Evolutionary conservation across 2,329 filamentous ascomycete genomes (phyloP), one percentile per base, ranked within the genome.

Genomic region (Ophiosphaerella korrae): DNA sequence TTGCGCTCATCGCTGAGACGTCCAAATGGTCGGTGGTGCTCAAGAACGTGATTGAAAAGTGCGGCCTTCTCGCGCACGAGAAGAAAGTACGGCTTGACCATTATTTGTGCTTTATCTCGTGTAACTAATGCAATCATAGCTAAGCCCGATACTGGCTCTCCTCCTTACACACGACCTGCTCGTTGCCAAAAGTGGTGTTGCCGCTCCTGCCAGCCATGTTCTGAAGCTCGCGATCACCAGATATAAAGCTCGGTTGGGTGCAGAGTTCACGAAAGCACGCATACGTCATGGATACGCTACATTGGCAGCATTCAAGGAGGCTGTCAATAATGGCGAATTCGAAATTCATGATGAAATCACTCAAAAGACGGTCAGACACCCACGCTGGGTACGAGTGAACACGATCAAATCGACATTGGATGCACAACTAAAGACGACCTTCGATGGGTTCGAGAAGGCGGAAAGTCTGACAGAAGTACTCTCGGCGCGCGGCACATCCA

Each of bases 381-480:
- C 92, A n/a, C 85, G 94, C 46, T 99, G 94, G 94, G 85, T 96
- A 35, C 85, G 94, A 2, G 80, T 97, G 55, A 99, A 97, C 68
- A 85, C 87, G 0, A 75, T 97, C 11, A 87, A 86, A 61, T 87
- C 86, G 9, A 87, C 82, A 0, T 70, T 96, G 5, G 80, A 87
- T 14, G 81, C 86, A 3, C 88, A 96, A 73, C 77, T 96, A n/a
- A 76, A 80, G 13, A 86, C 84, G 0, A 93, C 89, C 0, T 96
- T 97, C 71, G 74, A 80, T 1, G 79, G 77, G 1, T 93, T 87
- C 62, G 74, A 77, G 16, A 77, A 79, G 39, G 85, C 86, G 1
- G 66, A 75, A 0, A 78, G 77, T 0, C 74, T 96, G 3, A 65
- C 72, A 1, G 82, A 85, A 14, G 80, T 92, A 18, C 80, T 84